phyloP scores from a whole-genome alignment of 257 asterid species.

The Penstemon newberryi region DNA sequence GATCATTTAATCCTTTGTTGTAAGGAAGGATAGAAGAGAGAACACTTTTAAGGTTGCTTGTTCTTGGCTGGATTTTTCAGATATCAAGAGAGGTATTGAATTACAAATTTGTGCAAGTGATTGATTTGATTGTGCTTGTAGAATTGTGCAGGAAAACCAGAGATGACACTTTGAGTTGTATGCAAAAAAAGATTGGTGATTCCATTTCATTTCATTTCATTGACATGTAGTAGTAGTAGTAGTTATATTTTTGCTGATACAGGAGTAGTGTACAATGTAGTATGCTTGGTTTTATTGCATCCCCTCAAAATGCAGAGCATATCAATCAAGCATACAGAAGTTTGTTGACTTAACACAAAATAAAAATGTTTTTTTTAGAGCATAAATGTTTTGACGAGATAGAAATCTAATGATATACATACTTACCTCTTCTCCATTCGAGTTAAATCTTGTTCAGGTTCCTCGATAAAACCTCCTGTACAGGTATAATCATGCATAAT shows the following conservation, averaged over 20 bases:
- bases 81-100: neutral
- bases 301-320: neutral
- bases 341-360: neutral
- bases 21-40: no score
- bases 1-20: no score
- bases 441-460: neutral
- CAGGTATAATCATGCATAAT: no score
- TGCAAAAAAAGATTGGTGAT: neutral
- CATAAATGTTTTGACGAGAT: neutral
- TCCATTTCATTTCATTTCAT: neutral
- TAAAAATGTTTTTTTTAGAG: neutral
- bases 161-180: neutral
- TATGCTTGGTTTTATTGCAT: neutral
- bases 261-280: neutral
- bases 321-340: neutral
- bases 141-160: neutral
- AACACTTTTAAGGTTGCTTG: no score
- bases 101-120: neutral
- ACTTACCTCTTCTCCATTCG: neutral
- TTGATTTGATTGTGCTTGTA: neutral
- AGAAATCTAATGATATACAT: neutral
- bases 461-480: neutral
- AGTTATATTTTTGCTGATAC: neutral
- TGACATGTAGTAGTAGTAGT: neutral
- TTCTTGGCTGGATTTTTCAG: constrained; percentile 6